Conservation (phyloP, 2,329 filamentous ascomycete species). For the Exutisphaerella laricina region DNA sequence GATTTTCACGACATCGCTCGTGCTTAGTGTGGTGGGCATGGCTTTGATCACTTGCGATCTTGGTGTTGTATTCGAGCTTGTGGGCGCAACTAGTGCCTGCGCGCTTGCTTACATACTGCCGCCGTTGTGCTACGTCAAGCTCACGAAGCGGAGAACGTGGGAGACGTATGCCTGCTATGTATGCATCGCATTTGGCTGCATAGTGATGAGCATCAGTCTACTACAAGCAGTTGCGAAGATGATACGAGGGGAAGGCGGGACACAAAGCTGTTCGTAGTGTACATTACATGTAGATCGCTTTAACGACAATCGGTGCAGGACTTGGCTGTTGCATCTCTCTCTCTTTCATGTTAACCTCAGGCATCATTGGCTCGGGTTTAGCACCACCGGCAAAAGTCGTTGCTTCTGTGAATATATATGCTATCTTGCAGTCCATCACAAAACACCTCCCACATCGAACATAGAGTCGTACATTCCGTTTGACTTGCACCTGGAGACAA, state of each 20-base stretch:
- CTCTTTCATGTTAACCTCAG: too few species aligned
- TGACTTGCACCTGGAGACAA: too few species aligned
- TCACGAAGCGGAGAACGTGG: conserved; percentile 62
- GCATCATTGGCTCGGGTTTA: too few species aligned
- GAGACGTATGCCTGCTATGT: conserved; percentile 57
- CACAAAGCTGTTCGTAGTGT: conserved; percentile 17
- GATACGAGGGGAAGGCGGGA: conserved; percentile 27
- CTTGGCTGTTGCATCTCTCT: too few species aligned
- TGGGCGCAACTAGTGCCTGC: conserved; percentile 90
- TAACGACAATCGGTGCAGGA: too few species aligned
- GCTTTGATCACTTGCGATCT: conserved; percentile 87
- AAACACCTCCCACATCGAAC: too few species aligned
- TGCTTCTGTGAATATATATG: too few species aligned
- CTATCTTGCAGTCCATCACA: too few species aligned
- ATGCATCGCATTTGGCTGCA: conserved; percentile 70
- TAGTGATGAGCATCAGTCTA: conserved; percentile 76
- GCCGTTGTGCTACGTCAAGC: conserved; percentile 89
- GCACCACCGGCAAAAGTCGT: too few species aligned
- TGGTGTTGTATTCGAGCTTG: conserved; percentile 89
- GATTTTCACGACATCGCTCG: conserved; percentile 74
- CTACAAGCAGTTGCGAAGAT: conserved; percentile 68
- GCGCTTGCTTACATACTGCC: conserved; percentile 93
- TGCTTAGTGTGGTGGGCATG: conserved; percentile 70
- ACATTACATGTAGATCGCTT: too few species aligned
- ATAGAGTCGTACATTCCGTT: too few species aligned